A percentile compares a stretch with the other conserved stretches of the same genome.
Conservation (phyloP, 2,329 filamentous ascomycete genomes). For the Pseudogymnoascus sp. region DNA sequence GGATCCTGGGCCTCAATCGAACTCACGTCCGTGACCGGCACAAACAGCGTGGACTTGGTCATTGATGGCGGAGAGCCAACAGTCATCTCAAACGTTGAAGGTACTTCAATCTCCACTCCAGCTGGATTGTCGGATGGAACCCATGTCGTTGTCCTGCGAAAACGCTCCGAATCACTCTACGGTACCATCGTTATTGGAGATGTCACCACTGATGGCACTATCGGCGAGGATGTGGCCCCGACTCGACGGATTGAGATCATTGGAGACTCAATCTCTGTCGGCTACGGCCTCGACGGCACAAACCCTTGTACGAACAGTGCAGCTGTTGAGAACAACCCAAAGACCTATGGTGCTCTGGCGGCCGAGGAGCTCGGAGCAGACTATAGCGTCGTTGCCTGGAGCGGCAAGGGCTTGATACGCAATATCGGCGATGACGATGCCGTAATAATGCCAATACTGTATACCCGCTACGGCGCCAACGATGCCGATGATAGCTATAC, state of each 20-base stretch:
- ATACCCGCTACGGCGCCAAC: conserved; percentile 35
- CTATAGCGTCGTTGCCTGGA: conserved; percentile 37
- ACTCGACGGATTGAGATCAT: conserved; percentile 35
- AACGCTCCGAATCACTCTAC: conserved; percentile 30
- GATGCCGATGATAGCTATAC: conserved; percentile 32
- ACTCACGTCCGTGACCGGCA: conserved; percentile 26
- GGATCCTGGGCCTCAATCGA: conserved; percentile 32
- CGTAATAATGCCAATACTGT: conserved; percentile 34
- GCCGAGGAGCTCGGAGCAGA: conserved; percentile 34
- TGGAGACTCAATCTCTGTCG: conserved; percentile 38
- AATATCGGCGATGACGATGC: conserved; percentile 29
- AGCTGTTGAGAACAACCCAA: conserved; percentile 31
- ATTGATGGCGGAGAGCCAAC: conserved; percentile 27
- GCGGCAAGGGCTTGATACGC: conserved; percentile 35
- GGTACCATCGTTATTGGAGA: conserved; percentile 29
- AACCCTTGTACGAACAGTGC: conserved; percentile 34
- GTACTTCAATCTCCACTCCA: conserved; percentile 27
- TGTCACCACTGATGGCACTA: conserved; percentile 24
- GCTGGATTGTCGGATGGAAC: conserved; percentile 25
- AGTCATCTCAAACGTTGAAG: conserved; percentile 25
- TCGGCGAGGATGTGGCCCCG: conserved; percentile 19
- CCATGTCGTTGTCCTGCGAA: conserved; percentile 32
- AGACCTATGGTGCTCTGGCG: conserved; percentile 36
- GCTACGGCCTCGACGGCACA: conserved; percentile 35
- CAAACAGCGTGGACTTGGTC: conserved; percentile 28